These are phyloP conservation scores for Aureobasidium sp. DNA, from an alignment of 2,329 filamentous ascomycete genomes.

Conservation along the genomic window DNA sequence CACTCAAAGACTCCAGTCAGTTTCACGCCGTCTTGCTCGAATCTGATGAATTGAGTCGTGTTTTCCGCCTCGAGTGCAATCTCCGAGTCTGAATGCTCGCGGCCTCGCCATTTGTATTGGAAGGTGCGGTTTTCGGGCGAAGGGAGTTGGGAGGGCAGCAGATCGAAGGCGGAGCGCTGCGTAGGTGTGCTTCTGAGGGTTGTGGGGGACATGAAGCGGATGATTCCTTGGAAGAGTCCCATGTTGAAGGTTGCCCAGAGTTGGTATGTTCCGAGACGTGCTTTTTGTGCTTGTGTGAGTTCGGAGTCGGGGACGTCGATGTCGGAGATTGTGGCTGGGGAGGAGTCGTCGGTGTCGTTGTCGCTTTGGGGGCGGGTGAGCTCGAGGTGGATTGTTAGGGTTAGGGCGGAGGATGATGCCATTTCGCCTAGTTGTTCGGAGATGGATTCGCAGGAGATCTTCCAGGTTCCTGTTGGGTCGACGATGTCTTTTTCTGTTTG, in stretches of 20 bases:
- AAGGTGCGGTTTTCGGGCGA: background rate
- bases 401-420: background rate
- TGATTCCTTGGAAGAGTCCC: background rate
- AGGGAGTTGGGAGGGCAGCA: background rate
- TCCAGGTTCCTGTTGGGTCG: background rate
- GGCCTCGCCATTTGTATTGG: conserved; percentile 8
- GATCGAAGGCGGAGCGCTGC: background rate
- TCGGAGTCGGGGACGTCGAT: background rate
- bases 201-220: conserved; percentile 6
- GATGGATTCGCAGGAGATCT: background rate
- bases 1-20: conserved; percentile 2
- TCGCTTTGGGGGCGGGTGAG: background rate
- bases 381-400: background rate
- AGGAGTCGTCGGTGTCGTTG: background rate
- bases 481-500: conserved; percentile 1
- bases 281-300: background rate
- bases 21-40: background rate
- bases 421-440: background rate
- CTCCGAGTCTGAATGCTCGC: background rate
- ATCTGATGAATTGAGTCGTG: background rate
- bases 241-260: conserved; percentile 4
- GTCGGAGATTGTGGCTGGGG: no score
- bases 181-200: background rate
- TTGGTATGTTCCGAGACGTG: background rate
- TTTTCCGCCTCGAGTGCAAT: background rate